Evolutionary conservation across 2,329 filamentous ascomycete species (phyloP), one percentile per base, ranked within the genome.

Genomic region (Dactylellina parvicollis): DNA sequence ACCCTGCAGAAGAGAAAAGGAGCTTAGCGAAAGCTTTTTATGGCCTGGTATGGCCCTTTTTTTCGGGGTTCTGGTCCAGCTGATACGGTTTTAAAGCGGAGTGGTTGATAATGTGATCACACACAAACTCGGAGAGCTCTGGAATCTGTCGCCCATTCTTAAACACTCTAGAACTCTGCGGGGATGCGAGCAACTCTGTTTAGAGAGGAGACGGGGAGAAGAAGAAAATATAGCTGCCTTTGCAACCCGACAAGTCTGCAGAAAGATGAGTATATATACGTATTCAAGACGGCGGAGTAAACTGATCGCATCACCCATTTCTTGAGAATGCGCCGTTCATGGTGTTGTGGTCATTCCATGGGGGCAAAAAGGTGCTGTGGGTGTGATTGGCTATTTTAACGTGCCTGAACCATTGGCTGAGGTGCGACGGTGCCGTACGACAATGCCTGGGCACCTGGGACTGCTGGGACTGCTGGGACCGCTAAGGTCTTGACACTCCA

Each of bases 331-430:
- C 52, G 34, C 55, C 30, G 12, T 47, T 42, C 42, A 20, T 66
- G 62, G 62, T 67, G 62, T 67, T 67, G 62, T 67, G 52, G 20
- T 67, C 52, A 50, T 59, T 26, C 42, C 12, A 16, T 14, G 30
- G 42, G 42, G 49, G 49, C 60, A 55, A 55, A 65, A 34, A 16
- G 28, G 47, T 18, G 1, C 61, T 56, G 61, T 50, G 28, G 28
- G 44, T 54, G 38, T 73, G 69, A 73, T 73, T 73, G 69, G 69
- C 47, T 60, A 54, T 24, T 59, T 60, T 73, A 73, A 73, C 69
- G 69, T 73, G 69, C 54, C 46, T n/a, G 28, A 73, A 60, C 38
- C 32, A 73, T 73, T 73, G 69, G 69, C 54, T 73, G 46, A 49
- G 46, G 47, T 49, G 36, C 44, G 46, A 32, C 66, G 60, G 38